Evolutionary conservation across 495 filamentous ascomycete genomes (phyloP).

Genomic region (Choiromyces venosus): DNA sequence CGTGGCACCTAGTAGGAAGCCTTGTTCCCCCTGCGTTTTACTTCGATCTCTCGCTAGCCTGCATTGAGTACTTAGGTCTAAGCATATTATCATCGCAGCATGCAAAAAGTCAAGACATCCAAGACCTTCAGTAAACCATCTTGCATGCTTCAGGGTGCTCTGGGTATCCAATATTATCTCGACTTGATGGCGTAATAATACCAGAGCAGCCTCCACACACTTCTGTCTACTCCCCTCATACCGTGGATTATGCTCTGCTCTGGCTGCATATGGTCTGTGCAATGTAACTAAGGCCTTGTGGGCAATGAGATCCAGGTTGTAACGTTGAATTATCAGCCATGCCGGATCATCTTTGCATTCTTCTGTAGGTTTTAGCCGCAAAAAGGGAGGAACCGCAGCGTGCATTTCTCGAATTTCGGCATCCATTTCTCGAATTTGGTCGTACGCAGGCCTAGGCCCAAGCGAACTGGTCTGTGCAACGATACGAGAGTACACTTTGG

Average conservation of each 20-base stretch:
- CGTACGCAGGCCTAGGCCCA: conserved; percentile 53
- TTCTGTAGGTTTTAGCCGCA: conserved; percentile 63
- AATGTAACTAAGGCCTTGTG: conserved; percentile 77
- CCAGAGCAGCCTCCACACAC: conserved; percentile 73
- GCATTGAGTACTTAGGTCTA: conserved; percentile 55
- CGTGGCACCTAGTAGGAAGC: neutral
- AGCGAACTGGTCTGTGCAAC: conserved; percentile 47
- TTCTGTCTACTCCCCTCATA: conserved; percentile 75
- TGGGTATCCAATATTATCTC: conserved; percentile 71
- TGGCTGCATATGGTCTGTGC: conserved; percentile 73
- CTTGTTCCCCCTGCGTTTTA: conserved; percentile 13
- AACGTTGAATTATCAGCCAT: conserved; percentile 73
- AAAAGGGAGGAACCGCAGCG: conserved; percentile 60
- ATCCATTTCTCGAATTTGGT: conserved; percentile 74
- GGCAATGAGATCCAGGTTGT: conserved; percentile 72
- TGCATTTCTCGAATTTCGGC: conserved; percentile 63
- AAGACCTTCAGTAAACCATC: conserved; percentile 68
- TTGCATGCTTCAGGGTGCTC: conserved; percentile 61
- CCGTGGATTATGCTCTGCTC: conserved; percentile 63
- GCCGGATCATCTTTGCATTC: conserved; percentile 68
- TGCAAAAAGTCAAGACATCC: conserved; percentile 78
- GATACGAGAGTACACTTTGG: conserved; percentile 58
- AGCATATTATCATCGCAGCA: conserved; percentile 79
- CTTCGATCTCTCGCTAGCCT: conserved; percentile 25
- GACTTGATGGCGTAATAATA: conserved; percentile 66